A percentile compares a stretch with the other conserved stretches of the same genome.
phyloP scores from a whole-genome alignment of 2,329 filamentous ascomycete genomes.

The Diaporthe citri region DNA sequence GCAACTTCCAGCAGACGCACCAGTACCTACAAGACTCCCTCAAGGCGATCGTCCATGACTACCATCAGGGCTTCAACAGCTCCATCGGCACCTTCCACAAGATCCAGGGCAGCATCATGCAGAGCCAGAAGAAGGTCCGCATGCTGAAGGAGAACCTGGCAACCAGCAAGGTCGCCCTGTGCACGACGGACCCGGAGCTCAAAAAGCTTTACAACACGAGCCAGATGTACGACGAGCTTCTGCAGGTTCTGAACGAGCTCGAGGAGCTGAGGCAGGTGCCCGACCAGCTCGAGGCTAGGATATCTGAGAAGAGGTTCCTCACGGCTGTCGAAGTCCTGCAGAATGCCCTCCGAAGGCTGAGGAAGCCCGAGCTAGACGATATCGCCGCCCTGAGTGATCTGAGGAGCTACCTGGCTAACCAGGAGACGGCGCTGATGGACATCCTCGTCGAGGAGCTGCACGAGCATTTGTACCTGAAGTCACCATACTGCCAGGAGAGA shows the following conservation, averaged over 20 bases:
- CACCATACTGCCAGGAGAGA: slow-evolving; percentile 94
- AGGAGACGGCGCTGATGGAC: slow-evolving; percentile 91
- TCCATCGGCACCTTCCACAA: slow-evolving; percentile 99
- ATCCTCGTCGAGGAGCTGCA: slow-evolving; percentile 98
- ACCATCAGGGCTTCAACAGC: slow-evolving; percentile 99
- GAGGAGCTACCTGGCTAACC: slow-evolving; percentile 89
- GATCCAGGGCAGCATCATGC: slow-evolving; percentile 92
- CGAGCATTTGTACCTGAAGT: slow-evolving; percentile 97
- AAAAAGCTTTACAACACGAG: slow-evolving; percentile 90
- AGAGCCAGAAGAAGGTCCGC: slow-evolving; percentile 88
- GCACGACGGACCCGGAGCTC: slow-evolving; percentile 88
- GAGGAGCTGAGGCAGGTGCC: slow-evolving; percentile 91
- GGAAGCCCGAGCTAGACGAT: slow-evolving; percentile 88
- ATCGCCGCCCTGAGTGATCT: slow-evolving; percentile 91
- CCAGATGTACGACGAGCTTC: slow-evolving; percentile 89
- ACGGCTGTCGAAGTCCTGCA: slow-evolving; percentile 93
- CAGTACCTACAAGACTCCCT: slow-evolving; percentile 91
- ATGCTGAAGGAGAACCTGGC: slow-evolving; percentile 85
- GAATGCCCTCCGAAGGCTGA: slow-evolving; percentile 84
- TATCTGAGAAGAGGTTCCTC: slow-evolving; percentile 96
- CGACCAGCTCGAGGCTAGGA: slow-evolving; percentile 91
- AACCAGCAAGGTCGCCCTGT: slow-evolving; percentile 83
- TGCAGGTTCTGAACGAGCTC: slow-evolving; percentile 85
- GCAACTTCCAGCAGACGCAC: slow-evolving; percentile 86
- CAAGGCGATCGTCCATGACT: slow-evolving; percentile 96